A percentile compares a stretch with the other conserved stretches of the same genome.
Evolutionary conservation across 345 rosid species (phyloP).

Genomic region (Brassica rapa): DNA sequence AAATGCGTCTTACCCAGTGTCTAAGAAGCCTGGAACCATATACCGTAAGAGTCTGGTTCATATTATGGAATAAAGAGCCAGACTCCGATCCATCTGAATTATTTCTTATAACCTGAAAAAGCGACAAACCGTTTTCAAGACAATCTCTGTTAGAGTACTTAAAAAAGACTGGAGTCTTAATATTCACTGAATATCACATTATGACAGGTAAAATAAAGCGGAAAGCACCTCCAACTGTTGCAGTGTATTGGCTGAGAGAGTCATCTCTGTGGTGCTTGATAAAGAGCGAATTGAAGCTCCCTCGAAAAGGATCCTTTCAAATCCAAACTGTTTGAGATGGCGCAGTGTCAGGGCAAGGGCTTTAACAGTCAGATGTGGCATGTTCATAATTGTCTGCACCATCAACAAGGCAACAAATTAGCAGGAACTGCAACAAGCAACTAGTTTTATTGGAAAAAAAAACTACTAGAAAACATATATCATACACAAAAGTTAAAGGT

Average conservation of each 20-base stretch:
- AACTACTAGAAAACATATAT: not conserved
- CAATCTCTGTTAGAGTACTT: conserved; percentile 8
- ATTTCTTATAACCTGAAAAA: conserved; percentile 70
- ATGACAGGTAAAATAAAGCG: not conserved
- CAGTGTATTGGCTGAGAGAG: conserved; percentile 79
- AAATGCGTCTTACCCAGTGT: conserved; percentile 71
- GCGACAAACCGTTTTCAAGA: conserved; percentile 5
- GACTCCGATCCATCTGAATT: conserved; percentile 77
- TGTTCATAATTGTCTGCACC: conserved; percentile 65
- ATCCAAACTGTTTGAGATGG: conserved; percentile 91
- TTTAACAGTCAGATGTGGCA: conserved; percentile 87
- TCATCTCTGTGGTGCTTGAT: conserved; percentile 75
- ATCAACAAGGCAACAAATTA: conserved; percentile 22
- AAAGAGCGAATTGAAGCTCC: conserved; percentile 75
- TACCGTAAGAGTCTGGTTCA: conserved; percentile 78
- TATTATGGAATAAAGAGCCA: conserved; percentile 72
- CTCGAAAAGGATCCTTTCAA: conserved; percentile 70
- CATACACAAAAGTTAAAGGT: not conserved
- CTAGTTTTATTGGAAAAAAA: not conserved
- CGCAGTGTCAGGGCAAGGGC: conserved; percentile 70
- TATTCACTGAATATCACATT: conserved; percentile 12
- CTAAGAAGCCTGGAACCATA: conserved; percentile 91
- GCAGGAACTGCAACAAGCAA: conserved; percentile 5
- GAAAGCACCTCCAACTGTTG: conserved; percentile 84
- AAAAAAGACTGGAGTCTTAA: not conserved